A percentile compares a stretch with the other conserved stretches of the same genome.
phyloP scores from a whole-genome alignment of 1,284 basidiomycete genomes.

The Laetiporus sulphureus region DNA sequence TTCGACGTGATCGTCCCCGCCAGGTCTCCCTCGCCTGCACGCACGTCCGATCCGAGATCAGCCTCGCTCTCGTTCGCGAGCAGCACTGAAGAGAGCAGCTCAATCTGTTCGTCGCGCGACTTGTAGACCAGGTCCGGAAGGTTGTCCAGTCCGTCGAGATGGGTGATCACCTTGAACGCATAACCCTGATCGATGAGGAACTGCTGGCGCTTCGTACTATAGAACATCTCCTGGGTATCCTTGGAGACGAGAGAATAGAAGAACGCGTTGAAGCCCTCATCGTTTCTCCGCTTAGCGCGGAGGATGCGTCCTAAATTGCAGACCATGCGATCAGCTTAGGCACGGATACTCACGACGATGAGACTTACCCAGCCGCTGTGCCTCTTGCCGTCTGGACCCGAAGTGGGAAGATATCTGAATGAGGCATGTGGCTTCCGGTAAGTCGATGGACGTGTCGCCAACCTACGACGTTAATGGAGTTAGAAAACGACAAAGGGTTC shows the following conservation, averaged over 20 bases:
- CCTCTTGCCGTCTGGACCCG: slow-evolving; percentile 96
- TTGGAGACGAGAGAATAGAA: slow-evolving; percentile 99
- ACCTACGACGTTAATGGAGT: too few relatives aligned
- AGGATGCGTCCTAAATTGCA: slow-evolving; percentile 90
- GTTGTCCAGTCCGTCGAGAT: slow-evolving; percentile 86
- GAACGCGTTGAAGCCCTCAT: slow-evolving; percentile 99
- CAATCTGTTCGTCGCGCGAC: slow-evolving; percentile 90
- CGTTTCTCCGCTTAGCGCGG: slow-evolving; percentile 95
- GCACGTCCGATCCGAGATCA: slow-evolving; percentile 81
- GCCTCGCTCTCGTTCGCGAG: slow-evolving; percentile 90
- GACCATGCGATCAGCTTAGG: too few relatives aligned
- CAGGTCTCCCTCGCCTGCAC: slow-evolving; percentile 71
- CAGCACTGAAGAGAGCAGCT: slow-evolving; percentile 87
- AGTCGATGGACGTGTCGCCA: slow-evolving; percentile 98
- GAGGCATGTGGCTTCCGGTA: slow-evolving; percentile 98
- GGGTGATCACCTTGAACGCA: slow-evolving; percentile 98
- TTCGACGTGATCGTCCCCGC: slow-evolving; percentile 75
- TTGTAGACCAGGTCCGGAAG: slow-evolving; percentile 90
- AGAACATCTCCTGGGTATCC: slow-evolving; percentile 99
- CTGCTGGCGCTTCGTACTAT: slow-evolving; percentile 97
- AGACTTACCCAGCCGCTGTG: slow-evolving; percentile 81
- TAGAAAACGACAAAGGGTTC: too few relatives aligned
- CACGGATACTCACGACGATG: too few relatives aligned
- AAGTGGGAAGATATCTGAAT: slow-evolving; percentile 99
- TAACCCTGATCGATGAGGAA: slow-evolving; percentile 99